These are phyloP conservation scores for Tillandsia leiboldiana DNA, from an alignment of 176 grass and related monocot genomes.

Conservation along the genomic window DNA sequence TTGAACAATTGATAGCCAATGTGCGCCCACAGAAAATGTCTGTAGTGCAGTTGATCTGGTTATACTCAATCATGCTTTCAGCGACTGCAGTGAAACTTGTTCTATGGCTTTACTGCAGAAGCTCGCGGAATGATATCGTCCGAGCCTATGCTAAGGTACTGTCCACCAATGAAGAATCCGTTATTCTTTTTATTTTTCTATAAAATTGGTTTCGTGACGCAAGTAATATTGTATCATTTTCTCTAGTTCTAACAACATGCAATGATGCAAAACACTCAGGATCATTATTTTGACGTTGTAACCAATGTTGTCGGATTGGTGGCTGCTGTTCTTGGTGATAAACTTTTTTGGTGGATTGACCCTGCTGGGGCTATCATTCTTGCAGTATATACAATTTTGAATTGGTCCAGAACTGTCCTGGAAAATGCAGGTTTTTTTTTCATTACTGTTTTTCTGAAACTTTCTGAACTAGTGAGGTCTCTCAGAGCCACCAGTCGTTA, in stretches of 20 bases:
- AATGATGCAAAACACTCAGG: slow-evolving; percentile 28
- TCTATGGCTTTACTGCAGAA: slow-evolving; percentile 71
- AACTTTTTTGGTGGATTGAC: slow-evolving; percentile 74
- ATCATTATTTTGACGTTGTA: slow-evolving; percentile 87
- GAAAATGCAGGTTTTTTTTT: slow-evolving; percentile 58
- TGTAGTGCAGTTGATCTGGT: slow-evolving; percentile 53
- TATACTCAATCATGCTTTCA: slow-evolving; percentile 80
- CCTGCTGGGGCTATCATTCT: slow-evolving; percentile 70
- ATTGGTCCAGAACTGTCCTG: slow-evolving; percentile 72
- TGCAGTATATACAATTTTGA: slow-evolving; percentile 69
- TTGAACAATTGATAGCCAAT: slow-evolving; percentile 53
- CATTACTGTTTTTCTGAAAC: neutral
- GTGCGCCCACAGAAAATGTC: slow-evolving; percentile 46
- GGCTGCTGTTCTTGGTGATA: slow-evolving; percentile 78
- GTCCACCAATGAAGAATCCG: neutral
- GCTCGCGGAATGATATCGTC: slow-evolving; percentile 60
- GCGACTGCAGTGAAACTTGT: slow-evolving; percentile 68
- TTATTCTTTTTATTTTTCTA: neutral
- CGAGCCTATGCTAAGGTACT: slow-evolving; percentile 65
- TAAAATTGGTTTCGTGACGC: neutral
- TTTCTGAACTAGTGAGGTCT: neutral
- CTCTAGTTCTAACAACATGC: slow-evolving; percentile 3
- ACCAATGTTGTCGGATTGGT: slow-evolving; percentile 80
- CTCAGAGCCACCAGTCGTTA: neutral
- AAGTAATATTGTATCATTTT: neutral